Evolutionary conservation across 108 stramenopile species (phyloP), one percentile per base, ranked within the genome.

Genomic region (Nitzschia sp.): DNA sequence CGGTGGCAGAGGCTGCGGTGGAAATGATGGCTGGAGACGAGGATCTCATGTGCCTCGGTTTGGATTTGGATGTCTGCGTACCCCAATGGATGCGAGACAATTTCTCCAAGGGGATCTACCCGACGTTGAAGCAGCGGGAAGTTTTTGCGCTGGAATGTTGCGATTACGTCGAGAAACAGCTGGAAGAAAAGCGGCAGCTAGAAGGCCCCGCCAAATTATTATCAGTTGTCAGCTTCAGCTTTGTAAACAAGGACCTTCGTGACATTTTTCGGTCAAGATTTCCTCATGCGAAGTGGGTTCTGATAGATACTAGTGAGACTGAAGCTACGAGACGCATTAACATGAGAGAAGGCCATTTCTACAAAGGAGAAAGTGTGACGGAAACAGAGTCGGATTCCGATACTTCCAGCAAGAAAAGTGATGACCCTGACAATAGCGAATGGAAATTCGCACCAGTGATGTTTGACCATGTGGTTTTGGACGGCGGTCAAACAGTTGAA

Each of bases 71-170:
- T 71, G 81, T 86, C 28, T 89, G 88, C 58, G 73, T 89, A 3
- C 82, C 88, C 13, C 85, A 89, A 72, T 80, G 77, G 74, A 86
- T 89, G 88, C 65, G 59, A 32, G 88, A 86, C 47, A 89, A 89
- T 54, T 89, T 89, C 74, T 63, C 78, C 59, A 85, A 80, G 51
- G 85, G 85, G 1, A 79, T 86, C 0, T 89, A 89, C 58, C 88
- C 88, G 38, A 84, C 88, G 28, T 47, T 84, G 26, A 33, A 76
- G 42, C 74, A 89, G 75, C 56, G 88, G 31, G n/a, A 23, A 19
- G 69, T 63, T 11, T 89, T 89, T 71, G 81, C 81, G 2, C 17
- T 45, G 4, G 59, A 57, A 17, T 78, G 78, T 5, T 86, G 85
- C 54, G 75, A 73, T 29, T 80, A 86, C 58, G 81, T 89, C 5